Evolutionary conservation across 805 yeast species (phyloP).

Genomic region (Torulaspora indica): DNA sequence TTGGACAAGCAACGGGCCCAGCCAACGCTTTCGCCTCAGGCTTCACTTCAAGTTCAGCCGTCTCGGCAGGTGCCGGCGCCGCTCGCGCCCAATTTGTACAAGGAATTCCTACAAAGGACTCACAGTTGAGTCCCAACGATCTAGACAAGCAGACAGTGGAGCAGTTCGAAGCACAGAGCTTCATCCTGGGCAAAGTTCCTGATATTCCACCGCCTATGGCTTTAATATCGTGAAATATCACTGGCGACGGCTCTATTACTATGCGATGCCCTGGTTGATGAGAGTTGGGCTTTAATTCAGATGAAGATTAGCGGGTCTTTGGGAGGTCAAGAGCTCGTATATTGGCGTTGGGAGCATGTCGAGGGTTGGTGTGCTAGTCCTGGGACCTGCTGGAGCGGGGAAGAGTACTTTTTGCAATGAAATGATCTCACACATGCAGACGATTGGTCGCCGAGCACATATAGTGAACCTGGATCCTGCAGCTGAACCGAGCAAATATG

Average conservation of each 20-base stretch:
- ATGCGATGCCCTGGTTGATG: constrained; percentile 8
- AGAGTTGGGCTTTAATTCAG: background rate
- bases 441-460: constrained; percentile 88
- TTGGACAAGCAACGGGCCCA: constrained; percentile 1
- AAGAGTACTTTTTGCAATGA: constrained; percentile 90
- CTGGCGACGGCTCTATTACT: constrained; percentile 3
- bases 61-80: constrained; percentile 1
- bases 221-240: constrained; percentile 20
- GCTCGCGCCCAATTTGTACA: constrained; percentile 29
- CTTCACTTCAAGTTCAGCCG: constrained; percentile 3
- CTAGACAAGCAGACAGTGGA: constrained; percentile 42
- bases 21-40: constrained; percentile 1
- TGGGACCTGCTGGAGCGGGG: constrained; percentile 99
- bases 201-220: constrained; percentile 66
- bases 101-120: constrained; percentile 34
- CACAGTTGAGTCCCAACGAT: constrained; percentile 33
- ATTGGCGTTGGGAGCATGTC: constrained; percentile 52
- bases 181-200: constrained; percentile 62
- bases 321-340: background rate
- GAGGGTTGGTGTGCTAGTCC: constrained; percentile 84
- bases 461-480: constrained; percentile 96
- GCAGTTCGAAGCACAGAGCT: constrained; percentile 46
- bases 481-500: constrained; percentile 87
- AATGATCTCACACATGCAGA: constrained; percentile 79
- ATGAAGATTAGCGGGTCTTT: background rate